Conservation (phyloP, 139 green algal species). For the Chlamydomonas sp. region DNA sequence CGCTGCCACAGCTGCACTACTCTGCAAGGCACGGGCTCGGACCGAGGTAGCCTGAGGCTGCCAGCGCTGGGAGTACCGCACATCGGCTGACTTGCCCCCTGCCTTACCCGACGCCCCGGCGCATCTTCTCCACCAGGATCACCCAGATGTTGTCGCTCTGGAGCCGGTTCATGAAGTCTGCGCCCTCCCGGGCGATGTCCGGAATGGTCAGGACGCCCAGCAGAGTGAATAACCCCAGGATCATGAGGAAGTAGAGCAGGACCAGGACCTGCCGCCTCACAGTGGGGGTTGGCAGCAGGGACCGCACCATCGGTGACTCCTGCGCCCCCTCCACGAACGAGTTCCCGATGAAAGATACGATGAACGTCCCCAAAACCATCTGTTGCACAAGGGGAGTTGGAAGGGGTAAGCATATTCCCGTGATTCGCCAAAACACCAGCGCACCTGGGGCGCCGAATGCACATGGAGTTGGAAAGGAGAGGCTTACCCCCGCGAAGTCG, state of each 20-base stretch:
- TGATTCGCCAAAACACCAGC: not conserved
- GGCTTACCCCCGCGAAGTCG: conserved; percentile 88
- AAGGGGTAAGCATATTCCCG: not conserved
- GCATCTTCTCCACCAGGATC: conserved; percentile 87
- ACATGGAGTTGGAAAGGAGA: not conserved
- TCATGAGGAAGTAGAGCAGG: conserved; percentile 82
- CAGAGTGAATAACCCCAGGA: conserved; percentile 75
- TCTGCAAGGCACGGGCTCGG: too few species aligned
- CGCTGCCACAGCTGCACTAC: too few species aligned
- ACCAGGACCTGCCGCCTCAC: conserved; percentile 71
- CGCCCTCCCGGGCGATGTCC: conserved; percentile 86
- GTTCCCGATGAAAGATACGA: conserved; percentile 91
- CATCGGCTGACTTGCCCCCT: not conserved
- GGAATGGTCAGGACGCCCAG: conserved; percentile 89
- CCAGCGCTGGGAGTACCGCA: not conserved
- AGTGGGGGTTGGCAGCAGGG: conserved; percentile 28
- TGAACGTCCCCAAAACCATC: conserved; percentile 93
- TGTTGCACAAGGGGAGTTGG: conserved; percentile 38
- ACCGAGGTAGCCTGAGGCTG: not conserved
- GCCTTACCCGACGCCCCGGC: conserved; percentile 80
- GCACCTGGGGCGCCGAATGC: not conserved
- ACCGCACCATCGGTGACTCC: conserved; percentile 32
- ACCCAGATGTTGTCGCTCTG: conserved; percentile 94
- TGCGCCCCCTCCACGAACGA: conserved; percentile 69
- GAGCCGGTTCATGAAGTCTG: conserved; percentile 87